phyloP scores from a whole-genome alignment of 768 basidiomycete genomes.

The Pleurotus cornucopiae region DNA sequence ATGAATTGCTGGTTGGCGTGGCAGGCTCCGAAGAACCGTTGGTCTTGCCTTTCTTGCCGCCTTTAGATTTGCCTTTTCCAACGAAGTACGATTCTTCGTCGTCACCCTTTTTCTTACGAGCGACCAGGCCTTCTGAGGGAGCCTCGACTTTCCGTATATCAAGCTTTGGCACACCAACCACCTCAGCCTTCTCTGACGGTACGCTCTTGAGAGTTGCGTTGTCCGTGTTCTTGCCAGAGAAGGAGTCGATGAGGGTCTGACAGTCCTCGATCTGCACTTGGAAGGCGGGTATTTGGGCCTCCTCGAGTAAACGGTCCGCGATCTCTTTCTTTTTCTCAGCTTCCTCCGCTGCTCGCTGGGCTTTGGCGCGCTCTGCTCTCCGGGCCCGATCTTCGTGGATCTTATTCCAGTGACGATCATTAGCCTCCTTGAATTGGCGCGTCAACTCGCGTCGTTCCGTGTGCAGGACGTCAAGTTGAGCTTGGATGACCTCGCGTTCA shows the following conservation, averaged over 20 bases:
- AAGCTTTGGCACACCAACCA: constrained; percentile 71
- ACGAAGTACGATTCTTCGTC: constrained; percentile 80
- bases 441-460: constrained; percentile 73
- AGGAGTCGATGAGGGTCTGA: constrained; percentile 83
- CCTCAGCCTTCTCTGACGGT: constrained; percentile 33
- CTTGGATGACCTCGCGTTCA: constrained; percentile 74
- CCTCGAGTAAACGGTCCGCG: constrained; percentile 79
- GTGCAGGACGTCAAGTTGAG: constrained; percentile 66
- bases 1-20: constrained; percentile 23
- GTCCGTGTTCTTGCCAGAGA: constrained; percentile 62
- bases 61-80: constrained; percentile 61
- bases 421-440: constrained; percentile 71
- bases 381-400: constrained; percentile 84
- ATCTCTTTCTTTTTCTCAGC: constrained; percentile 76
- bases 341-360: constrained; percentile 75
- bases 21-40: constrained; percentile 29
- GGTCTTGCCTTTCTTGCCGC: constrained; percentile 50
- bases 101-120: constrained; percentile 85
- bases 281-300: constrained; percentile 87
- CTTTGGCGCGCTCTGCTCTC: constrained; percentile 73
- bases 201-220: constrained; percentile 39
- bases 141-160: constrained; percentile 77
- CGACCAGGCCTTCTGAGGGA: constrained; percentile 61
- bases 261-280: constrained; percentile 95
- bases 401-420: constrained; percentile 80